Evolutionary conservation across 108 stramenopile genomes (phyloP).

Genomic region (Epithemia pelagica): DNA sequence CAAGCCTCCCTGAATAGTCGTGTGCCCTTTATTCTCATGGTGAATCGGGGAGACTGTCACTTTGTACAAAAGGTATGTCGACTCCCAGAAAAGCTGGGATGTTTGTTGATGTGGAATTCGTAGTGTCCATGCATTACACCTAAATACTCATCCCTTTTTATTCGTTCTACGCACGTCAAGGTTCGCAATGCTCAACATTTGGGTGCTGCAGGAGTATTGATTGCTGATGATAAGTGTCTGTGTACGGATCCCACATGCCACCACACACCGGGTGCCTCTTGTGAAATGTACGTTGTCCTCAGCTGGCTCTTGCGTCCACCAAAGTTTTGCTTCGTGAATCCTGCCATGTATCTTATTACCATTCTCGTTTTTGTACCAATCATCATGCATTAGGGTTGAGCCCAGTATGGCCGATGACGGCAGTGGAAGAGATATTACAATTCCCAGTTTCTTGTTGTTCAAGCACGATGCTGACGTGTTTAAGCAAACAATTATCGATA

Average conservation of each 20-base stretch:
- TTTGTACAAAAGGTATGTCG: slow-evolving; percentile 48
- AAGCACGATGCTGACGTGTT: slow-evolving; percentile 71
- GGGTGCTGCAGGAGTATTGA: no score
- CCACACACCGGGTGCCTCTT: not conserved
- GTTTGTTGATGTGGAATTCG: no score
- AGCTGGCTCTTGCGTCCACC: not conserved
- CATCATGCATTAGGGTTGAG: not conserved
- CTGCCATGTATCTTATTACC: slow-evolving; percentile 16
- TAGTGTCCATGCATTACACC: no score
- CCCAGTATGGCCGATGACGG: no score
- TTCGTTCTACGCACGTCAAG: slow-evolving; percentile 76
- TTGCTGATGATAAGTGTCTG: slow-evolving; percentile 33
- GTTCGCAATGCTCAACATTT: no score
- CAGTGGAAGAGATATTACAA: no score
- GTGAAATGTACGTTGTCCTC: not conserved
- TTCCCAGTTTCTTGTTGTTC: no score
- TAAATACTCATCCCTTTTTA: slow-evolving; percentile 64
- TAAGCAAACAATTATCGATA: slow-evolving; percentile 48
- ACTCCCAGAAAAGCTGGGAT: no score
- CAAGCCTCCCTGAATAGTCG: slow-evolving; percentile 25
- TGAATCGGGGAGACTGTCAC: slow-evolving; percentile 49
- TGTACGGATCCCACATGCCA: not conserved
- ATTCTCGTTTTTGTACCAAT: slow-evolving; percentile 25
- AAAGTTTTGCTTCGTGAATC: not conserved
- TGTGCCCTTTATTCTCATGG: slow-evolving; percentile 49